These are phyloP conservation scores for Calocybe gangraenosa DNA, from an alignment of 768 basidiomycete genomes.

Conservation along the genomic window DNA sequence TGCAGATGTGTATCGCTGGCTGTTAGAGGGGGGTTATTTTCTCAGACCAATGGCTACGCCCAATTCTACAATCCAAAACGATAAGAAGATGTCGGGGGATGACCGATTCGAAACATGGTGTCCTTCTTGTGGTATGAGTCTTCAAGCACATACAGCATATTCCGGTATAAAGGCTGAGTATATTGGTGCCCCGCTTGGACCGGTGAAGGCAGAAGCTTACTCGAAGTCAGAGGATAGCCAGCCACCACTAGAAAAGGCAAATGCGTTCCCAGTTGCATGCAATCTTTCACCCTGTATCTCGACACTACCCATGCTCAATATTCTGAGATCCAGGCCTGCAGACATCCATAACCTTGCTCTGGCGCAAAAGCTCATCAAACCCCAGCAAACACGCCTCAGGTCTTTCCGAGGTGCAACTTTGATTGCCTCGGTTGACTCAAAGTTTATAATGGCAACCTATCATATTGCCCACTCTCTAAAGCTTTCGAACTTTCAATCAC, in stretches of 20 bases:
- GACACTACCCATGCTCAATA: conserved; percentile 27
- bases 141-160: conserved; percentile 16
- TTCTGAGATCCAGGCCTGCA: conserved; percentile 10
- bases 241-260: too few relatives aligned
- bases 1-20: conserved; percentile 44
- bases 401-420: conserved; percentile 13
- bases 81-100: conserved; percentile 5
- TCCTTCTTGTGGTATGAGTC: conserved; percentile 27
- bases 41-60: conserved; percentile 11
- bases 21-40: conserved; percentile 37
- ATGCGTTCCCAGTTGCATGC: conserved; percentile 1
- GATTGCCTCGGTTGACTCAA: conserved; percentile 29
- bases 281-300: conserved; percentile 16
- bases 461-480: conserved; percentile 22
- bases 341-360: background rate
- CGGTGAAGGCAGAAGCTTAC: conserved; percentile 1
- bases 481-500: conserved; percentile 19
- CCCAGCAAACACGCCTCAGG: background rate
- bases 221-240: background rate
- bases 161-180: conserved; percentile 18
- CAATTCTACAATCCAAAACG: conserved; percentile 1
- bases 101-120: conserved; percentile 23
- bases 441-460: conserved; percentile 26
- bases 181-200: background rate
- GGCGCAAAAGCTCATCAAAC: background rate